Conservation (phyloP, 2,329 filamentous ascomycete genomes). For the Microdochium trichocladiopsis region DNA sequence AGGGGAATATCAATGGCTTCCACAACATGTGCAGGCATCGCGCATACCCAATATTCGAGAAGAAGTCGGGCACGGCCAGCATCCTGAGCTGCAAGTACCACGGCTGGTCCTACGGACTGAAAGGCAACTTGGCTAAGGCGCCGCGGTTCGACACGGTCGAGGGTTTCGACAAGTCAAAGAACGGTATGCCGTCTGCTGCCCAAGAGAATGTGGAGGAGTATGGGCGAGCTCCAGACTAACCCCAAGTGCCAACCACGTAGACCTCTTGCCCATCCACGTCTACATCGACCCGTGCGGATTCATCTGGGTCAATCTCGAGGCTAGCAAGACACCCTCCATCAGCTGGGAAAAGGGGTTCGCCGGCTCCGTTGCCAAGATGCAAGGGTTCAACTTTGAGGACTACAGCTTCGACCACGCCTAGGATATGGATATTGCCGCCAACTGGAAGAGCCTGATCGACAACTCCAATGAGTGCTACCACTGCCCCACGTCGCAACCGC, state of each 20-base stretch:
- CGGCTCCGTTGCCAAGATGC: background rate
- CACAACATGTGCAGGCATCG: slow-evolving; percentile 38
- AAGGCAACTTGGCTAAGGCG: slow-evolving; percentile 33
- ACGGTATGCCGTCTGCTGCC: too few relatives aligned
- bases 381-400: background rate
- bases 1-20: slow-evolving; percentile 27
- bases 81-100: slow-evolving; percentile 36
- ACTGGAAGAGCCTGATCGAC: background rate
- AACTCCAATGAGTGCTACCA: background rate
- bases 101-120: slow-evolving; percentile 35
- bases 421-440: background rate
- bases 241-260: slow-evolving; percentile 26
- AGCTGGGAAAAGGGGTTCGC: background rate
- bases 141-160: too few relatives aligned
- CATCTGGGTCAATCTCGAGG: background rate
- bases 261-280: background rate
- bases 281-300: background rate
- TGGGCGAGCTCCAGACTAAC: too few relatives aligned
- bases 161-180: too few relatives aligned
- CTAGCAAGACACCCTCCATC: background rate
- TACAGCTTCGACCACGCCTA: too few relatives aligned
- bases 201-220: too few relatives aligned
- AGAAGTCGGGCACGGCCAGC: slow-evolving; percentile 25
- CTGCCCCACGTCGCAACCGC: background rate
- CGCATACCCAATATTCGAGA: slow-evolving; percentile 31